Conservation (phyloP, 768 basidiomycete genomes). For the Lactarius hengduanensis region DNA sequence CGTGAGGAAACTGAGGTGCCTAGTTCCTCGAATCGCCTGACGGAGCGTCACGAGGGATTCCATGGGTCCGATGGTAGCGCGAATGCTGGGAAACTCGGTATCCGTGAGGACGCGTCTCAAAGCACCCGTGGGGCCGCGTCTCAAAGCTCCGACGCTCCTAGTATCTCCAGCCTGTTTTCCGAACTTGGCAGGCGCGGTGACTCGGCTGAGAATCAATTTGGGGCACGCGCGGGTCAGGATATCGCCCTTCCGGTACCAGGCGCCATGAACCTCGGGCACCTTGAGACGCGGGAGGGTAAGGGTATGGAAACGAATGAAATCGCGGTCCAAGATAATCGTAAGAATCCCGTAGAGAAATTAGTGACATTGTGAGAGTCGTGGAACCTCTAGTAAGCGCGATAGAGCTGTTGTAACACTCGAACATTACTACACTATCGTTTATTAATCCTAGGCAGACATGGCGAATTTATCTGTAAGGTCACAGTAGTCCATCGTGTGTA, state of each 20-base stretch:
- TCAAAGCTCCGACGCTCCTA: not conserved
- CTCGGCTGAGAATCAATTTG: not conserved
- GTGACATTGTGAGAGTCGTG: not conserved
- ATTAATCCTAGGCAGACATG: not conserved
- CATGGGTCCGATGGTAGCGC: not conserved
- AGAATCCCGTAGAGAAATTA: not conserved
- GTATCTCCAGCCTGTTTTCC: not conserved
- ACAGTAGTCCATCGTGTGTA: no score
- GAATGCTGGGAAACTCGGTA: no score
- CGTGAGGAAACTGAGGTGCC: not conserved
- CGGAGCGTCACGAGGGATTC: not conserved
- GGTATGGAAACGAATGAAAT: not conserved
- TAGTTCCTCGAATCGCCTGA: not conserved
- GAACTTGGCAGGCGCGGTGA: not conserved
- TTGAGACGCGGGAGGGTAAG: not conserved
- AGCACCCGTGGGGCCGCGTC: not conserved
- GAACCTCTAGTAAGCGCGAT: not conserved
- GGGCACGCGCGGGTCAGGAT: not conserved
- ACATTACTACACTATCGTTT: slow-evolving; percentile 4
- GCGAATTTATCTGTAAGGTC: no score
- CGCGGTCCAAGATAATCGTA: not conserved
- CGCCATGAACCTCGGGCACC: not conserved
- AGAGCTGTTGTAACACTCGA: not conserved
- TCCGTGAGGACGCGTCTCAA: not conserved
- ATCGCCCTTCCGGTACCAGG: not conserved